phyloP scores from a whole-genome alignment of 768 basidiomycete species.

The Amanita jacksonii region DNA sequence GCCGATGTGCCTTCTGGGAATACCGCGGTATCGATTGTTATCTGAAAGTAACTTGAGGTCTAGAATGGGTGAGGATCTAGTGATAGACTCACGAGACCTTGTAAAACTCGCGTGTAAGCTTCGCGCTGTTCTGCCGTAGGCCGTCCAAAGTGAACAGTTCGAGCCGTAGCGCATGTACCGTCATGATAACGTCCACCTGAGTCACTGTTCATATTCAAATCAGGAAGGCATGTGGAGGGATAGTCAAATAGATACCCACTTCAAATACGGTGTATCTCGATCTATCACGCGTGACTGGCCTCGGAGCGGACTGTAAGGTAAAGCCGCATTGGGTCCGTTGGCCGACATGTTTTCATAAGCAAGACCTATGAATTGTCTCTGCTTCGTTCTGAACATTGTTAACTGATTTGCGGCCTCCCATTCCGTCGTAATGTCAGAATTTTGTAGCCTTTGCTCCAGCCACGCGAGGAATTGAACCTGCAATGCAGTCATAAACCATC shows the following conservation, averaged over 20 bases:
- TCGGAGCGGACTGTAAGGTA: constrained; percentile 80
- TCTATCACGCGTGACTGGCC: constrained; percentile 63
- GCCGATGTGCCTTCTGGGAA: constrained; percentile 91
- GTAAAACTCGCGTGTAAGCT: constrained; percentile 90
- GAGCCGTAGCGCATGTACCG: constrained; percentile 81
- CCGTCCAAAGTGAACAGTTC: constrained; percentile 81
- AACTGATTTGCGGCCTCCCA: constrained; percentile 85
- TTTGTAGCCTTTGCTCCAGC: constrained; percentile 71
- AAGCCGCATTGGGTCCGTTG: constrained; percentile 82
- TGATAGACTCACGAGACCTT: constrained; percentile 74
- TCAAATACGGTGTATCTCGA: constrained; percentile 76
- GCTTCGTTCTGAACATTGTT: constrained; percentile 62
- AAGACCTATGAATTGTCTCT: constrained; percentile 74
- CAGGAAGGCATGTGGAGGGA: constrained; percentile 9
- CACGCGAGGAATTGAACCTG: constrained; percentile 84
- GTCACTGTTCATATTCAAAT: constrained; percentile 43
- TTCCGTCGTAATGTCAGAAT: constrained; percentile 80
- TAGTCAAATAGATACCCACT: constrained; percentile 40
- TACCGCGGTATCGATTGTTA: constrained; percentile 81
- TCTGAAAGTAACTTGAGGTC: constrained; percentile 42
- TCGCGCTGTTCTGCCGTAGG: constrained; percentile 80
- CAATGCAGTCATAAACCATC: constrained; percentile 10
- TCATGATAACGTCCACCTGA: constrained; percentile 87
- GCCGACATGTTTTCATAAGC: constrained; percentile 90
- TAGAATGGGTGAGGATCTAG: constrained; percentile 11